Evolutionary conservation across 2,329 filamentous ascomycete species (phyloP).

Genomic region (Teratosphaeriaceae sp.): DNA sequence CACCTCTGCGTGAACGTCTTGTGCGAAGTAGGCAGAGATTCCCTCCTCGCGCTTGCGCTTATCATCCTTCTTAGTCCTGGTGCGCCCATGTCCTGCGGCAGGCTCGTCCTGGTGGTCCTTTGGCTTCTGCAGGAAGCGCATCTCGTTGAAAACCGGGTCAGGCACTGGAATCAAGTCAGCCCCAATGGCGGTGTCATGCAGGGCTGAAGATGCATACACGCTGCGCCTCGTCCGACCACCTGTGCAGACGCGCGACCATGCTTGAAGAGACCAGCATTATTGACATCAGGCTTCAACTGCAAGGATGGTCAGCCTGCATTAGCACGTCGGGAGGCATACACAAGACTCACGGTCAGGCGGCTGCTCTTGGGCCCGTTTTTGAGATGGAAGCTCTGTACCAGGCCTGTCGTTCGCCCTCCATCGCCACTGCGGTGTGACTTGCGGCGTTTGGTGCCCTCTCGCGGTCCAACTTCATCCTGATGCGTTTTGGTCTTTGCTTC

Average conservation of each 20-base stretch:
- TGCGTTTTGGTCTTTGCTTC: slow-evolving; percentile 31
- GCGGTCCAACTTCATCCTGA: slow-evolving; percentile 23
- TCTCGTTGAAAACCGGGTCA: slow-evolving; percentile 46
- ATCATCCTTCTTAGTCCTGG: slow-evolving; percentile 27
- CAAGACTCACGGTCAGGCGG: slow-evolving; percentile 39
- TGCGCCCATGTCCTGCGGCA: slow-evolving; percentile 21
- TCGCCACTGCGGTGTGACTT: slow-evolving; percentile 32
- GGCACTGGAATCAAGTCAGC: slow-evolving; percentile 36
- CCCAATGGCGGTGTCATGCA: slow-evolving; percentile 12
- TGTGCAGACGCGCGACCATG: slow-evolving; percentile 44
- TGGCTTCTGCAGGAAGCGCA: slow-evolving; percentile 41
- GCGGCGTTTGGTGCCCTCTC: slow-evolving; percentile 22
- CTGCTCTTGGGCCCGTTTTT: slow-evolving; percentile 37
- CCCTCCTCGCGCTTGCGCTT: slow-evolving; percentile 32
- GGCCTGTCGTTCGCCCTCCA: slow-evolving; percentile 29
- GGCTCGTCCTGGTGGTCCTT: slow-evolving; percentile 21
- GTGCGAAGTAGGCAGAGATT: slow-evolving; percentile 42
- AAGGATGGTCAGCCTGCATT: slow-evolving; percentile 5
- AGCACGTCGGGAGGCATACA: neutral
- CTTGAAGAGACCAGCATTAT: slow-evolving; percentile 40
- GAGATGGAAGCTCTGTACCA: slow-evolving; percentile 39
- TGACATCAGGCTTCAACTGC: slow-evolving; percentile 39
- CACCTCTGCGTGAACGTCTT: slow-evolving; percentile 14
- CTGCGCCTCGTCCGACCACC: slow-evolving; percentile 33
- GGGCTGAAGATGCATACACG: slow-evolving; percentile 17